Evolutionary conservation across 306 rosid species (phyloP).

Genomic region (Fagus sylvatica): DNA sequence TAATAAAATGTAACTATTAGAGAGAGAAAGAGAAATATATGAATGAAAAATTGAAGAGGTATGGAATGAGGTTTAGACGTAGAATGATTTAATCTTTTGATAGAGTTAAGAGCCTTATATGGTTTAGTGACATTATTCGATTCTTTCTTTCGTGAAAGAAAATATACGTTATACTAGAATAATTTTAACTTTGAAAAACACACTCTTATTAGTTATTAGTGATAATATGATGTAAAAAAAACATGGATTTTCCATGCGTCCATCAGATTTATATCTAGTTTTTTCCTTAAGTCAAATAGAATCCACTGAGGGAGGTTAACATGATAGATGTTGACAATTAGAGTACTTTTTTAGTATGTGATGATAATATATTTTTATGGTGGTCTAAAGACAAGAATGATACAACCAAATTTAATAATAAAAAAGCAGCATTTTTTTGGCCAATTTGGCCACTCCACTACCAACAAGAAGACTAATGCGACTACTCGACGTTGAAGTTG

Average conservation of each 20-base stretch:
- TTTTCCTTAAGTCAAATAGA: background rate
- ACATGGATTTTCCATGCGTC: too few species aligned
- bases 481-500: constrained; percentile 48
- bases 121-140: too few species aligned
- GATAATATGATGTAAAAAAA: too few species aligned
- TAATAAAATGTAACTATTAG: background rate
- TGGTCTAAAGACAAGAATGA: constrained; percentile 25
- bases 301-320: background rate
- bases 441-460: constrained; percentile 41
- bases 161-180: too few species aligned
- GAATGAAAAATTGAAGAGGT: too few species aligned
- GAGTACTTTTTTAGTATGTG: constrained; percentile 6
- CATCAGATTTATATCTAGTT: too few species aligned
- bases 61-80: too few species aligned
- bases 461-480: constrained; percentile 39
- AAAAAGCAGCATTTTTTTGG: constrained; percentile 15
- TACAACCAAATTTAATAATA: constrained; percentile 11
- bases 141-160: too few species aligned
- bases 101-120: too few species aligned
- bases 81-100: too few species aligned
- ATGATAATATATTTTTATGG: background rate
- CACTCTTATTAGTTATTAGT: too few species aligned
- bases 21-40: background rate
- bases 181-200: too few species aligned
- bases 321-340: background rate